A percentile compares a stretch with the other conserved stretches of the same genome.
Evolutionary conservation across 2,329 filamentous ascomycete genomes (phyloP).

Genomic region (Colletotrichum sp.): DNA sequence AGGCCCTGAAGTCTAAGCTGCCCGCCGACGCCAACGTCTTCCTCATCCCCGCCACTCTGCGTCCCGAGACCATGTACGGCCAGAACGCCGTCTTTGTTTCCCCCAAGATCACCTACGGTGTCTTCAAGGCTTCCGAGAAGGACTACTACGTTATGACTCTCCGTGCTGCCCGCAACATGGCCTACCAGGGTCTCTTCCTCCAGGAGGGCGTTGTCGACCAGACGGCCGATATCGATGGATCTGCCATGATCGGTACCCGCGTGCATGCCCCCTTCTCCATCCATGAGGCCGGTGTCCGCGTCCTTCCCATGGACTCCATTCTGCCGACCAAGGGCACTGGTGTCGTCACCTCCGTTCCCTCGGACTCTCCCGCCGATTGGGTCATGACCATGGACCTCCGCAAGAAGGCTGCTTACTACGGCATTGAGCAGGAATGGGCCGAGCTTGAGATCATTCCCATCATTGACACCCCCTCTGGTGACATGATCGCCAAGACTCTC

Average conservation of each 20-base stretch:
- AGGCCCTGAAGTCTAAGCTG: slow-evolving; percentile 77
- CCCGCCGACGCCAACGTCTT: slow-evolving; percentile 81
- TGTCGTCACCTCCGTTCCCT: slow-evolving; percentile 94
- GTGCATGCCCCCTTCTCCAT: slow-evolving; percentile 88
- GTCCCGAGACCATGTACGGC: slow-evolving; percentile 98
- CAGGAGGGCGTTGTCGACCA: slow-evolving; percentile 78
- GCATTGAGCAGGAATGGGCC: slow-evolving; percentile 96
- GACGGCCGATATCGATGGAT: slow-evolving; percentile 76
- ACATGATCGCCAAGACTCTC: slow-evolving; percentile 81
- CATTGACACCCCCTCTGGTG: slow-evolving; percentile 88
- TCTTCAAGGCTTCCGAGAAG: slow-evolving; percentile 79
- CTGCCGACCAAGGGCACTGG: slow-evolving; percentile 94
- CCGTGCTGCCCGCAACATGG: slow-evolving; percentile 92
- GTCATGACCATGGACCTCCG: slow-evolving; percentile 85
- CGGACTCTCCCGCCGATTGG: slow-evolving; percentile 94
- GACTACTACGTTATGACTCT: slow-evolving; percentile 88
- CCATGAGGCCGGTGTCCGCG: slow-evolving; percentile 82
- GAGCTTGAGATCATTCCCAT: slow-evolving; percentile 89
- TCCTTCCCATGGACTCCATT: slow-evolving; percentile 94
- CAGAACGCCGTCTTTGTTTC: slow-evolving; percentile 96
- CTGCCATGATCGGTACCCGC: slow-evolving; percentile 84
- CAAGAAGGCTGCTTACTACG: slow-evolving; percentile 96
- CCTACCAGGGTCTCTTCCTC: slow-evolving; percentile 87
- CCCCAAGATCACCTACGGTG: slow-evolving; percentile 85
- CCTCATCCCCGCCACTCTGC: slow-evolving; percentile 88